A percentile compares a stretch with the other conserved stretches of the same genome.
These are phyloP conservation scores for Fusarium brachygibbosum DNA, from an alignment of 2,329 filamentous ascomycete species.

Conservation along the genomic window DNA sequence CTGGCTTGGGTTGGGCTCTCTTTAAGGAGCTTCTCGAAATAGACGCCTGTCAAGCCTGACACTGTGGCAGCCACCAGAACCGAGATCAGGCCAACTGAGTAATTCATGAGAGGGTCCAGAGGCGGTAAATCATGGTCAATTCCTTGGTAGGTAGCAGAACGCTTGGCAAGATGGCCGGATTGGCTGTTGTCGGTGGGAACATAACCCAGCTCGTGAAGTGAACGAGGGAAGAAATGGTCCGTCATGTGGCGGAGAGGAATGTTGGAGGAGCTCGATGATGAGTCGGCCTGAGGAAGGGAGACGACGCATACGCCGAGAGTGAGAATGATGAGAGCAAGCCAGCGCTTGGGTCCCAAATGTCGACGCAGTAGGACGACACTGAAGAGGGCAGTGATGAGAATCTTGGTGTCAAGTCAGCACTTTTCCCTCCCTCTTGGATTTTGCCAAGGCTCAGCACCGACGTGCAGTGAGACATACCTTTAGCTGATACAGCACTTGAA, in stretches of 20 bases:
- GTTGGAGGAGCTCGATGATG: conserved; percentile 66
- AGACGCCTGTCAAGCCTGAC: conserved; percentile 87
- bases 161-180: conserved; percentile 54
- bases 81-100: conserved; percentile 81
- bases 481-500: conserved; percentile 92
- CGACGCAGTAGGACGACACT: conserved; percentile 82
- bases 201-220: conserved; percentile 81
- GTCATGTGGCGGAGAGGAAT: conserved; percentile 73
- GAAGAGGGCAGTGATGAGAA: conserved; percentile 89
- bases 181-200: conserved; percentile 44
- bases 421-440: background rate
- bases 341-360: conserved; percentile 78
- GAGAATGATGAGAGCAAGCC: conserved; percentile 83
- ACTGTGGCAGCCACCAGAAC: conserved; percentile 83
- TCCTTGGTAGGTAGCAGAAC: conserved; percentile 90
- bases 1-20: conserved; percentile 81
- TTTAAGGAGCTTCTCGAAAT: conserved; percentile 92
- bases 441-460: background rate
- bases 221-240: conserved; percentile 81
- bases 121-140: conserved; percentile 73
- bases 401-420: conserved; percentile 58
- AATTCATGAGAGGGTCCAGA: conserved; percentile 74
- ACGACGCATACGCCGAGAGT: conserved; percentile 87
- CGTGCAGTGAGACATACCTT: conserved; percentile 67
- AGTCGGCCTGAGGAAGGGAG: conserved; percentile 76